Evolutionary conservation across 352 stramenopile species (phyloP).

Genomic region (Globisporangium apiculatum): DNA sequence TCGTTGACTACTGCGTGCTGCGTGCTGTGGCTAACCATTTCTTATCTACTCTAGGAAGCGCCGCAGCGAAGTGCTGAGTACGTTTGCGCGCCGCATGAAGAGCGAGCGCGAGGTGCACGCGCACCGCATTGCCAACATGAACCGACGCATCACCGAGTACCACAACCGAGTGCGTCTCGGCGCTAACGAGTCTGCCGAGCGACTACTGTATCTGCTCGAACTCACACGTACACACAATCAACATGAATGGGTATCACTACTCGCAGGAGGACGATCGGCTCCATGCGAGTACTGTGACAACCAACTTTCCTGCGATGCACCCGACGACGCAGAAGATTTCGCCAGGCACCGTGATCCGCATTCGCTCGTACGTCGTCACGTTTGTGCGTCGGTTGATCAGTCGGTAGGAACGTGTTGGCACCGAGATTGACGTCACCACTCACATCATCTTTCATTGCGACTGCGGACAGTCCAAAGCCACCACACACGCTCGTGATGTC

Average conservation of each 20-base stretch:
- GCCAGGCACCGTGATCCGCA: conserved; percentile 45
- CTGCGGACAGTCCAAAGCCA: conserved; percentile 34
- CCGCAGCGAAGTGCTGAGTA: conserved; percentile 49
- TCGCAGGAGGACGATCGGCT: conserved; percentile 54
- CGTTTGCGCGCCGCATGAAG: conserved; percentile 48
- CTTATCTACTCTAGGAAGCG: conserved; percentile 18
- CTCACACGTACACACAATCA: too few species aligned
- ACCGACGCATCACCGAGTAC: conserved; percentile 74
- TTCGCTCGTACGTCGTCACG: conserved; percentile 43
- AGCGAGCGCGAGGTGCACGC: conserved; percentile 49
- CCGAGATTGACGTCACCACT: too few species aligned
- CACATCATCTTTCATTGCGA: too few species aligned
- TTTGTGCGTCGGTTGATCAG: too few species aligned
- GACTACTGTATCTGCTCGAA: too few species aligned
- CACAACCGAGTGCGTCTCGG: conserved; percentile 41
- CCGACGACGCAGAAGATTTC: conserved; percentile 68
- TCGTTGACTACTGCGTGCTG: neutral
- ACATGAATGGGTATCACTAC: too few species aligned
- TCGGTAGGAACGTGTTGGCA: too few species aligned
- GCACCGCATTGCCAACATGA: conserved; percentile 70
- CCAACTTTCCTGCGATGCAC: conserved; percentile 79
- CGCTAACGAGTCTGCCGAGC: too few species aligned
- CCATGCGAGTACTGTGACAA: conserved; percentile 52
- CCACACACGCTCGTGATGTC: conserved; percentile 45
- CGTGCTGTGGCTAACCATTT: neutral